A percentile compares a stretch with the other conserved stretches of the same genome.
phyloP scores from a whole-genome alignment of 2,329 filamentous ascomycete genomes.

The Ascochyta fabae region DNA sequence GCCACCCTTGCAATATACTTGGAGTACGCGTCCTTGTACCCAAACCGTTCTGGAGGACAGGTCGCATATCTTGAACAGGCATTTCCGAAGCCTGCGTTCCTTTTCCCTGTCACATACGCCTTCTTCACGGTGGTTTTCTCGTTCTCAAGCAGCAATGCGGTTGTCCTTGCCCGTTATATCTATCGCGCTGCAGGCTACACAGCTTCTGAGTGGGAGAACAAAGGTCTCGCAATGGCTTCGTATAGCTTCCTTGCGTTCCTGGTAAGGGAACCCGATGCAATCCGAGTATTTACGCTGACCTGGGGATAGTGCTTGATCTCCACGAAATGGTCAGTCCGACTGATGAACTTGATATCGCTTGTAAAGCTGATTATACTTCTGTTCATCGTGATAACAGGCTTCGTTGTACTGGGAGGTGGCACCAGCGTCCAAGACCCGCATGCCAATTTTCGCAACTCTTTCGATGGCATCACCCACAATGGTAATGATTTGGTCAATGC shows the following conservation, averaged over 20 bases:
- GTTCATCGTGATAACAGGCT: conserved; percentile 53
- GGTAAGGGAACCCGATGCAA: neutral
- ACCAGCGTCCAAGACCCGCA: conserved; percentile 34
- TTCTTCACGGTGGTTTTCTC: conserved; percentile 39
- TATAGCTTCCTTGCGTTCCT: conserved; percentile 35
- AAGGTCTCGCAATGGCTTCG: conserved; percentile 36
- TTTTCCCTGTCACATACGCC: conserved; percentile 40
- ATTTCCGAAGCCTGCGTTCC: conserved; percentile 35
- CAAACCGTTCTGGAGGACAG: conserved; percentile 38
- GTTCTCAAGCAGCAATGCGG: conserved; percentile 40
- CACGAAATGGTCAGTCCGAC: conserved; percentile 34
- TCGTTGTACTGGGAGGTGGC: conserved; percentile 39
- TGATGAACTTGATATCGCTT: conserved; percentile 39
- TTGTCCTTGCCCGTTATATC: conserved; percentile 41
- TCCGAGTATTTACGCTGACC: neutral
- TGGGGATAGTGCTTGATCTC: conserved; percentile 27
- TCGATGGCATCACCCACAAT: conserved; percentile 35
- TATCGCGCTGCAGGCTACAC: conserved; percentile 34
- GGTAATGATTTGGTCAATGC: conserved; percentile 41
- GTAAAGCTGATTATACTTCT: conserved; percentile 68
- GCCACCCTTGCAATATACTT: conserved; percentile 36
- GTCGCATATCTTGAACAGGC: conserved; percentile 42
- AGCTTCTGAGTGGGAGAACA: conserved; percentile 38
- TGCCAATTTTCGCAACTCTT: conserved; percentile 37
- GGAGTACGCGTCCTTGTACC: conserved; percentile 38